A percentile compares a stretch with the other conserved stretches of the same genome.
Conservation (phyloP, 2,329 filamentous ascomycete genomes). For the Sarocladiaceae sp. region DNA sequence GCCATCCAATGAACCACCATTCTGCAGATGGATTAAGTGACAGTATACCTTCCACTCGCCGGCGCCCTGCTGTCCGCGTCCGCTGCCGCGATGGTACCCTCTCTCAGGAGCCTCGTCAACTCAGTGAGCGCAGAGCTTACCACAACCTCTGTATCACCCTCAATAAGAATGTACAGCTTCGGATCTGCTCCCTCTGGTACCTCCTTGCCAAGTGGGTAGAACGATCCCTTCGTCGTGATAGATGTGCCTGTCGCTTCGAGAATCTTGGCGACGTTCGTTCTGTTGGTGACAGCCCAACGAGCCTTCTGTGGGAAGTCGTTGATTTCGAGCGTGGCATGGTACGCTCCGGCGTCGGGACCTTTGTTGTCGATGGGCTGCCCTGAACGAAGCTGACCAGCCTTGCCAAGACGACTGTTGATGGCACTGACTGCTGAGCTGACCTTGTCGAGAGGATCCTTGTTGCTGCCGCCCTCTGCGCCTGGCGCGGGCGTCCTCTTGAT, state of each 20-base stretch:
- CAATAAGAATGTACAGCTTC: conserved; percentile 97
- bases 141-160: conserved; percentile 91
- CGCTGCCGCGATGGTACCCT: conserved; percentile 84
- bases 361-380: conserved; percentile 98
- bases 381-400: conserved; percentile 81
- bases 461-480: conserved; percentile 50
- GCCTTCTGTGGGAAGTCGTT: conserved; percentile 99
- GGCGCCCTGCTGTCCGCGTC: conserved; percentile 81
- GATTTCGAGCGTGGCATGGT: conserved; percentile 96
- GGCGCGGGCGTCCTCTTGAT: conserved; percentile 49
- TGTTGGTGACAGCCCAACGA: conserved; percentile 96
- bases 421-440: conserved; percentile 86
- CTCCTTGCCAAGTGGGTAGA: conserved; percentile 78
- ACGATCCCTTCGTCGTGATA: conserved; percentile 95
- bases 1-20: background rate
- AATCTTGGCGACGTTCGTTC: conserved; percentile 97
- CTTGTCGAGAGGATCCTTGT: conserved; percentile 72
- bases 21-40: conserved; percentile 51
- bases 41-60: conserved; percentile 78
- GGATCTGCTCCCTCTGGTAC: conserved; percentile 71
- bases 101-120: conserved; percentile 80
- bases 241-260: conserved; percentile 90
- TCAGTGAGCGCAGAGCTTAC: conserved; percentile 90
- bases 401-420: conserved; percentile 87
- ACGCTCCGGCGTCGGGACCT: conserved; percentile 92